These are phyloP conservation scores for Fusarium sp. DNA, from an alignment of 2,329 filamentous ascomycete species.

Conservation along the genomic window DNA sequence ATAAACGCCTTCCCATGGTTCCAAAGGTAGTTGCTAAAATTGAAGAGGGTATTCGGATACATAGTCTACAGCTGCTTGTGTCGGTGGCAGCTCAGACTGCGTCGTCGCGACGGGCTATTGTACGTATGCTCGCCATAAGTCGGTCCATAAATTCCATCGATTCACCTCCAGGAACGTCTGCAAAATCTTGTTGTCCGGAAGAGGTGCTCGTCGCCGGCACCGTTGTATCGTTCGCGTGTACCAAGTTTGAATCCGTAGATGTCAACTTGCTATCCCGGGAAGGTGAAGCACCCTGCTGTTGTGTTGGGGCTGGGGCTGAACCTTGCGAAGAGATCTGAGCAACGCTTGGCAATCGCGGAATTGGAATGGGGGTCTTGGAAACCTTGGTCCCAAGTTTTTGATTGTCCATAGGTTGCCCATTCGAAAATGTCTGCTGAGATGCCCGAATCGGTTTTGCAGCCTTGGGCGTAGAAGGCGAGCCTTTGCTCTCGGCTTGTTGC, in stretches of 20 bases:
- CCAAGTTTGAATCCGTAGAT: not conserved
- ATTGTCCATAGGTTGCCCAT: conserved; percentile 9
- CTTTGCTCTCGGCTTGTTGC: conserved; percentile 11
- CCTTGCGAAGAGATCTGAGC: not conserved
- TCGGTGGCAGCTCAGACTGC: not conserved
- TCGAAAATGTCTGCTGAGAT: conserved; percentile 19
- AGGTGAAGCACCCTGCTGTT: not conserved
- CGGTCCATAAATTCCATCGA: conserved; percentile 62
- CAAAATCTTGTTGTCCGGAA: conserved; percentile 48
- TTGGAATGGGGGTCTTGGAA: conserved; percentile 48
- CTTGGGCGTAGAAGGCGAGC: not conserved
- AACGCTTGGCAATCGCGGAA: conserved; percentile 42
- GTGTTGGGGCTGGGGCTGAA: not conserved
- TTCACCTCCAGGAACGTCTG: conserved; percentile 56
- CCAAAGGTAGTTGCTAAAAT: not conserved
- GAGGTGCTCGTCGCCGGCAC: not conserved
- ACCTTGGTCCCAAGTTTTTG: conserved; percentile 4
- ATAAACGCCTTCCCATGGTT: conserved; percentile 28
- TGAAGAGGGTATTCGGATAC: conserved; percentile 19
- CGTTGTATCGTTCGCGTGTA: not conserved
- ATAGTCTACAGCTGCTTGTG: not conserved
- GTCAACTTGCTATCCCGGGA: not conserved
- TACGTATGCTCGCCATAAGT: conserved; percentile 62
- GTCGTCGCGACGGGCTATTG: conserved; percentile 47
- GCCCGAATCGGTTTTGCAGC: not conserved